Evolutionary conservation across 2,329 filamentous ascomycete genomes (phyloP).

Genomic region (Aureobasidium uvarum): DNA sequence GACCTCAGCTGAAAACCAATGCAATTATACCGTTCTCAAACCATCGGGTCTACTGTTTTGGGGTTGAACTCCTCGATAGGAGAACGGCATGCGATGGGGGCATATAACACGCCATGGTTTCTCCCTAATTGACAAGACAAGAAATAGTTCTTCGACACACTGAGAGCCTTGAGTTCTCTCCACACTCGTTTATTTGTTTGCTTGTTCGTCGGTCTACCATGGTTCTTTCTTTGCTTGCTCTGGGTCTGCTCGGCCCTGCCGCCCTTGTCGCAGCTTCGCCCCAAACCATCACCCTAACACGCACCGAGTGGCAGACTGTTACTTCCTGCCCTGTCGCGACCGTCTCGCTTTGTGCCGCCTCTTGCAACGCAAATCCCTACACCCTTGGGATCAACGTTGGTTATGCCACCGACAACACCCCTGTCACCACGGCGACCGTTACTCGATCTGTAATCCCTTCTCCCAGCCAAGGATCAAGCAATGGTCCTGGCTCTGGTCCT

Average conservation of each 20-base stretch:
- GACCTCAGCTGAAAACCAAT: neutral
- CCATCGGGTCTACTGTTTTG: no score
- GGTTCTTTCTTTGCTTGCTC: neutral
- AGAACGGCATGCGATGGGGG: neutral
- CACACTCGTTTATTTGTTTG: neutral
- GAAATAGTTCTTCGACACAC: neutral
- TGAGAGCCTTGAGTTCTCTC: neutral
- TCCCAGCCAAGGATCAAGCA: neutral
- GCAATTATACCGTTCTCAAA: neutral
- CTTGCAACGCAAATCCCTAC: neutral
- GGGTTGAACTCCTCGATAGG: neutral
- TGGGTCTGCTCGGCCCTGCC: neutral
- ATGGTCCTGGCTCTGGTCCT: neutral
- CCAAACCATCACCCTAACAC: neutral
- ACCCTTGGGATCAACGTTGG: neutral
- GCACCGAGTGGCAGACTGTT: neutral
- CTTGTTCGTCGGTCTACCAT: neutral
- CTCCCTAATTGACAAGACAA: neutral
- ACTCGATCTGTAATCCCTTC: neutral
- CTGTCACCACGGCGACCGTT: neutral
- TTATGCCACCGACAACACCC: neutral
- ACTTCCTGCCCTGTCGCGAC: neutral
- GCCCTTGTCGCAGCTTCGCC: neutral
- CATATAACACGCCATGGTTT: neutral
- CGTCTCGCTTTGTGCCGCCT: slow-evolving; percentile 2